Conservation (phyloP, 306 rosid species). For the Castanospermum australe region DNA sequence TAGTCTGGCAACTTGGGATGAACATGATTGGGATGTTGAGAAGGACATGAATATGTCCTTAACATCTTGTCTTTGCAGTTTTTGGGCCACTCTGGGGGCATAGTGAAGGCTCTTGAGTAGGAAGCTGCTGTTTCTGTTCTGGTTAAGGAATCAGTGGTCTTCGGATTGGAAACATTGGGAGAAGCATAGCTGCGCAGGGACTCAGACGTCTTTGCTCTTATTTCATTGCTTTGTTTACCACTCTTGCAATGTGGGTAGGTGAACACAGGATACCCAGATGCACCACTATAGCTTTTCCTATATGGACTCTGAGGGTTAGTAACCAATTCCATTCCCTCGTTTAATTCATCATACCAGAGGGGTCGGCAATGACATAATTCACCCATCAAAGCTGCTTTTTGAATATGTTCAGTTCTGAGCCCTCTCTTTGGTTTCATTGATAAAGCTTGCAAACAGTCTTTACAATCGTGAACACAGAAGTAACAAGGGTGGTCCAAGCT, state of each 20-base stretch:
- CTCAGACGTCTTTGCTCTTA: not conserved
- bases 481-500: constrained; percentile 43
- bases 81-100: constrained; percentile 48
- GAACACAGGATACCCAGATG: constrained; percentile 35
- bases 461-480: not conserved
- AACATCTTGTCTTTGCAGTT: constrained; percentile 28
- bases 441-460: not conserved
- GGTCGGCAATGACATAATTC: not conserved
- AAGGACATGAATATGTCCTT: constrained; percentile 45
- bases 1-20: constrained; percentile 89
- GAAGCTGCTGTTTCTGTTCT: constrained; percentile 16
- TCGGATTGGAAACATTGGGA: not conserved
- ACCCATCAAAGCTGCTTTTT: not conserved
- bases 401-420: not conserved
- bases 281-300: constrained; percentile 20
- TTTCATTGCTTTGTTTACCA: constrained; percentile 1
- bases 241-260: constrained; percentile 30
- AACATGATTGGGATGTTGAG: constrained; percentile 61
- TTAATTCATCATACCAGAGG: constrained; percentile 11
- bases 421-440: constrained; percentile 22
- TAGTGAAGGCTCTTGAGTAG: constrained; percentile 46
- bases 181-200: constrained; percentile 7
- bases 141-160: constrained; percentile 11
- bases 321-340: constrained; percentile 24
- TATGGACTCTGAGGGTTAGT: constrained; percentile 20